A percentile compares a stretch with the other conserved stretches of the same genome.
phyloP scores from a whole-genome alignment of 1,284 basidiomycete genomes.

The Naganishia albida region DNA sequence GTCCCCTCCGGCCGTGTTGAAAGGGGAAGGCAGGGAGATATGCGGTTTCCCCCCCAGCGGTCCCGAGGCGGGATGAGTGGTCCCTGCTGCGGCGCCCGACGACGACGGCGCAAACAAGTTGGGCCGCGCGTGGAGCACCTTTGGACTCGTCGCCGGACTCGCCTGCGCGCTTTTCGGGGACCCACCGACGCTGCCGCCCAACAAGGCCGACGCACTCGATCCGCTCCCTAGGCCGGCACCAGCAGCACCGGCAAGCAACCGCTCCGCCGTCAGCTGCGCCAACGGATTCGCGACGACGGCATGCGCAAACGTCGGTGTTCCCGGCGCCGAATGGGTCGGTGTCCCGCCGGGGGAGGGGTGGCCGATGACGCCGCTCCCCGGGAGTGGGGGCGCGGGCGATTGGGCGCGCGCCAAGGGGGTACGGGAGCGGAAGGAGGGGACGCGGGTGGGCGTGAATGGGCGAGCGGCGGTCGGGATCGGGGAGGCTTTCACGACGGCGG shows the following conservation, averaged over 20 bases:
- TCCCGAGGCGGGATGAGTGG: conserved; percentile 62
- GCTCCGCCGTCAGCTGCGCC: conserved; percentile 18
- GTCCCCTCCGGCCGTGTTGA: conserved; percentile 11
- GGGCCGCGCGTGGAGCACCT: conserved; percentile 57
- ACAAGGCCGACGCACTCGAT: conserved; percentile 13
- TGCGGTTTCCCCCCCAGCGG: conserved; percentile 11
- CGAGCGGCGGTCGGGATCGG: conserved; percentile 40
- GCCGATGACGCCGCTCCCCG: conserved; percentile 30
- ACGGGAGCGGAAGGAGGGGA: conserved; percentile 49
- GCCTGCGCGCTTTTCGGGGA: conserved; percentile 38
- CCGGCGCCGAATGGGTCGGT: conserved; percentile 25
- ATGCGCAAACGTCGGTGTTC: conserved; percentile 24
- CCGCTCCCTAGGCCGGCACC: conserved; percentile 16
- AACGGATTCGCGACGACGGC: conserved; percentile 3
- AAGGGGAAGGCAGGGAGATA: conserved; percentile 20
- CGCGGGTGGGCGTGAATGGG: conserved; percentile 51
- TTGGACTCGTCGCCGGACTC: conserved; percentile 45
- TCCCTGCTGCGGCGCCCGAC: conserved; percentile 73
- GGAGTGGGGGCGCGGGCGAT: conserved; percentile 37
- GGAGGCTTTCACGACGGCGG: conserved; percentile 47
- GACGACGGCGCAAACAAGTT: too few species aligned
- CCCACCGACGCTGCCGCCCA: conserved; percentile 13
- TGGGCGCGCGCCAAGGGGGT: conserved; percentile 50
- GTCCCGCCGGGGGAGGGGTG: conserved; percentile 29
- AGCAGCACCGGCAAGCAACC: neutral